phyloP scores from a whole-genome alignment of 176 grass and related monocot genomes.

The Dactylis glomerata region DNA sequence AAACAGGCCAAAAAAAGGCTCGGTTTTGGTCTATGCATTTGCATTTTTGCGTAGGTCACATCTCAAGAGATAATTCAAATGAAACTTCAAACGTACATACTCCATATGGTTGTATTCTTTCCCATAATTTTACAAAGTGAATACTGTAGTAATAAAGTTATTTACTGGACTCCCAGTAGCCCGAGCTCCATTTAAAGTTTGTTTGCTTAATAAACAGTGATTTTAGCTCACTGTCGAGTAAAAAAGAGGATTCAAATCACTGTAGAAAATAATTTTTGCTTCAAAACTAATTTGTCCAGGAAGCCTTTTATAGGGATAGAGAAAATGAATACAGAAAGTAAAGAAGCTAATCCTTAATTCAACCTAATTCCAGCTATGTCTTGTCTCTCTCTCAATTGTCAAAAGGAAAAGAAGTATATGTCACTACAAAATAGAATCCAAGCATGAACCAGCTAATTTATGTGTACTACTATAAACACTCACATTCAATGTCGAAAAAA shows the following conservation, averaged over 20 bases:
- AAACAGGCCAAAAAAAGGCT: too few species aligned
- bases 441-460: constrained; percentile 31
- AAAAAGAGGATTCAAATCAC: background rate
- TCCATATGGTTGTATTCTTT: too few species aligned
- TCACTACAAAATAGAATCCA: constrained; percentile 10
- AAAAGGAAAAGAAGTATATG: background rate
- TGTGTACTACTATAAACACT: constrained; percentile 17
- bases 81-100: too few species aligned
- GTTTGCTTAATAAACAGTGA: background rate
- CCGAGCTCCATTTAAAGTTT: too few species aligned
- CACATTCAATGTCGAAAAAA: too few species aligned
- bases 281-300: background rate
- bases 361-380: background rate
- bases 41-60: too few species aligned
- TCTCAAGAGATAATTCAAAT: too few species aligned
- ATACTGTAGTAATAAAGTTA: too few species aligned
- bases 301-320: constrained; percentile 24
- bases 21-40: too few species aligned
- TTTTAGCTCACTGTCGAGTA: background rate
- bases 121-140: too few species aligned
- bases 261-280: background rate
- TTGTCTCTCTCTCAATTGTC: background rate
- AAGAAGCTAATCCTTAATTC: constrained; percentile 32
- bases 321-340: constrained; percentile 25
- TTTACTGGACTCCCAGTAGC: too few species aligned